Evolutionary conservation across 495 filamentous ascomycete genomes (phyloP), one percentile per base, ranked within the genome.

Genomic region (Sphaerosporella brunnea): DNA sequence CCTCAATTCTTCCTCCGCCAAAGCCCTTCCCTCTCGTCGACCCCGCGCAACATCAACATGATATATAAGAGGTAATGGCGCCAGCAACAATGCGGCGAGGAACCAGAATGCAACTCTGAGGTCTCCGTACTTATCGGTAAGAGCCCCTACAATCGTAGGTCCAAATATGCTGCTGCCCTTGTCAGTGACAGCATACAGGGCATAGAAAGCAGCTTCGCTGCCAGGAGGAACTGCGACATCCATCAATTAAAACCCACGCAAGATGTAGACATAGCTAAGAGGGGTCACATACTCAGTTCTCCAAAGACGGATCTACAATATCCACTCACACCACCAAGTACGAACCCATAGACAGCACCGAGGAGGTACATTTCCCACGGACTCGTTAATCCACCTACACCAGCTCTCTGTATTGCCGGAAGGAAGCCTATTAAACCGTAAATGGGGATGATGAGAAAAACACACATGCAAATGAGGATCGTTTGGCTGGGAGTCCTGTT

Each of bases 361-460:
- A 97, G 66, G 2, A 84, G 82, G 60, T 90, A 96, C 85, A 97
- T 94, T 60, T 97, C 90, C 84, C 86, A 93, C 9, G 80, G 81
- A 53, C 85, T 79, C 56, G 93, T 87, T 21, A 97, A 71, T 2
- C 90, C 90, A 26, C 88, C 66, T 10, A 80, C 73, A 0, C 87
- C 88, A 59, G 79, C 71, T 18, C 68, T 67, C 55, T 76, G 68
- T 47, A 97, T 73, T 4, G 84, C 76, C 2, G 87, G 85, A 18
- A 96, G 69, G 58, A 88, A 97, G 0, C 88, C 88, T 10, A 94
- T 63, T 1, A 97, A 71, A 0, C 85, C 88, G 58, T 97, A 97
- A 2, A 96, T 48, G 0, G 90, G 90, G 32, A 97, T 93, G 44
- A 90, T 58, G 59, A 94, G 88, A 54, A 97, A 94, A 4, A 96